Base-by-base conservation (phyloP, 176 grass and related monocot species). In the Oryza nivara region DNA sequence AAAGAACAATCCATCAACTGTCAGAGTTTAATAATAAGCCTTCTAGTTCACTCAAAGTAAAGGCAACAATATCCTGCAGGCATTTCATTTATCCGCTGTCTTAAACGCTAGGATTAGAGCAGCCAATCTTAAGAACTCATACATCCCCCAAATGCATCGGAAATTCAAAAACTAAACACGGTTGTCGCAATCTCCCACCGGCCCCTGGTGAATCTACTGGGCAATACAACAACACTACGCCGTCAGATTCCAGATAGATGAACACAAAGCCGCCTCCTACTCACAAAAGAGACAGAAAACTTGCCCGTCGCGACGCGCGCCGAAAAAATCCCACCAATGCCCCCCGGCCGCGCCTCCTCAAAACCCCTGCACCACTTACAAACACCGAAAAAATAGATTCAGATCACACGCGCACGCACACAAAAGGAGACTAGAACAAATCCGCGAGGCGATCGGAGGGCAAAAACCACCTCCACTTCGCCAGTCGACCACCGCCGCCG, bases 301-400 rank as follows among this genome's bases (percentile, higher is more conserved):
- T 77, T 84, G 58, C 86, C 81, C 9, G 58, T 23, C 58, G 20
- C 19, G n/a, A 7, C 58, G n/a, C 20, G 19, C 0, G 19, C 54
- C 19, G 19, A 82, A 28, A 58, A 32, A 32, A 32, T 32, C 46
- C 88, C 73, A 7, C 25, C 73, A 73, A 78, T 82, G 83, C 78
- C 28, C 28, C 28, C 28, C 25, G 78, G 67, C 12, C 65, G 52
- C 40, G 44, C 54, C 54, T 65, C 32, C 32, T 1, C 68, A 73
- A 71, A 81, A 54, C 5, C 77, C 83, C 83, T 89, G 52, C 67
- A 19, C 8, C 32, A 70, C 54, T 1, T 1, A 2, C 20, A 1
- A 6, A 36, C 52, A 19, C 52, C 16, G 0, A 20, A 36, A 35
- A 36, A 1, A 15, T 11, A 15, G 19, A 17, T 58, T 35, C 67